These are phyloP conservation scores for Ophioceras dolichostomum DNA, from an alignment of 2,329 filamentous ascomycete genomes.

Conservation along the genomic window DNA sequence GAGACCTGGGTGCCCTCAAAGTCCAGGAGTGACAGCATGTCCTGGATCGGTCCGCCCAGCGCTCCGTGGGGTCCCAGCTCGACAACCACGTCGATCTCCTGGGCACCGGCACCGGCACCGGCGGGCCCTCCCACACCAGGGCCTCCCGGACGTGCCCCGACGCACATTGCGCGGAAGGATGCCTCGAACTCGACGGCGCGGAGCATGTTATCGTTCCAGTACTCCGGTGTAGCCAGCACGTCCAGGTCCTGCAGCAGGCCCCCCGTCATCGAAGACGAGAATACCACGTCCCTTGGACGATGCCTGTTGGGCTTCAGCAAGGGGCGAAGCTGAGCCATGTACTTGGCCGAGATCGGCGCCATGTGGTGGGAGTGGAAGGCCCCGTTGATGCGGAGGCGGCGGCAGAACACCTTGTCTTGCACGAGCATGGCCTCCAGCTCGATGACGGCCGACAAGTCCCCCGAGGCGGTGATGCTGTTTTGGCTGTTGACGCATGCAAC, in stretches of 20 bases:
- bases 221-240: constrained; percentile 7
- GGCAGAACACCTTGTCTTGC: too few relatives aligned
- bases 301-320: constrained; percentile 4
- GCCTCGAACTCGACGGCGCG: constrained; percentile 14
- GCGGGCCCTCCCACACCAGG: too few relatives aligned
- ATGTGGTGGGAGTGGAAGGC: constrained; percentile 23
- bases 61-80: constrained; percentile 15
- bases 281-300: constrained; percentile 4
- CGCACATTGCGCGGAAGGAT: too few relatives aligned
- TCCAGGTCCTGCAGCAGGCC: constrained; percentile 5
- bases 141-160: too few relatives aligned
- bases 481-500: too few relatives aligned
- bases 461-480: too few relatives aligned
- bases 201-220: constrained; percentile 15
- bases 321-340: constrained; percentile 4
- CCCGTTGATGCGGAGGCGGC: constrained; percentile 15
- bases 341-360: constrained; percentile 8
- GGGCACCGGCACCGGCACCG: too few relatives aligned
- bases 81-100: too few relatives aligned
- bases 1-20: constrained; percentile 7
- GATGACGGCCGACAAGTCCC: too few relatives aligned
- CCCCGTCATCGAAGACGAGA: constrained; percentile 12
- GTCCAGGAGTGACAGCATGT: constrained; percentile 2
- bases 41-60: constrained; percentile 11
- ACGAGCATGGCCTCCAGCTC: too few relatives aligned